Conservation (phyloP, 2,329 filamentous ascomycete genomes). For the Pestalotiopsis sp. region DNA sequence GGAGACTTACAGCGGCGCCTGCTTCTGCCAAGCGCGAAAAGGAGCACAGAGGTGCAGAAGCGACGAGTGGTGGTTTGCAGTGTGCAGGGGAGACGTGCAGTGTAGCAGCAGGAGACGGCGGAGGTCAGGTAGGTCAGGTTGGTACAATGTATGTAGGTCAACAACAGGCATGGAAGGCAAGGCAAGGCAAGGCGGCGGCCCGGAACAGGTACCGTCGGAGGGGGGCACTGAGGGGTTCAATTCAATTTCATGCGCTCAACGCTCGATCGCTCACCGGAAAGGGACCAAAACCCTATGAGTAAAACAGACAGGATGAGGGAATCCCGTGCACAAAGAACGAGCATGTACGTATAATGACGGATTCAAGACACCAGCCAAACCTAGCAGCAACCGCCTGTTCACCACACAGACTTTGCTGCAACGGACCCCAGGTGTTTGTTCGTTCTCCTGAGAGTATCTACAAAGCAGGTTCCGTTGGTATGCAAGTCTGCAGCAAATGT, state of each 20-base stretch:
- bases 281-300: background rate
- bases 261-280: background rate
- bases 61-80: background rate
- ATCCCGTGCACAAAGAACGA: background rate
- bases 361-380: background rate
- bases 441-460: background rate
- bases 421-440: background rate
- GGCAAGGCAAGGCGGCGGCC: background rate
- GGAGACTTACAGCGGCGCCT: background rate
- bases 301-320: background rate
- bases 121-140: too few relatives aligned
- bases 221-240: background rate
- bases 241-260: background rate
- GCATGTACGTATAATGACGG: background rate
- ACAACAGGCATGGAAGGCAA: background rate
- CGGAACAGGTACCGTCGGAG: background rate
- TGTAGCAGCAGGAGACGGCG: background rate
- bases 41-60: background rate
- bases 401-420: background rate
- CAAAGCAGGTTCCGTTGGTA: background rate
- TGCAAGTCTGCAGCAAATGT: background rate
- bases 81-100: background rate
- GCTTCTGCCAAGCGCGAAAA: background rate
- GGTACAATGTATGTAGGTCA: too few relatives aligned
- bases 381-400: background rate